phyloP scores from a whole-genome alignment of 169 alveolate genomes.

The Plasmodium sp. region DNA sequence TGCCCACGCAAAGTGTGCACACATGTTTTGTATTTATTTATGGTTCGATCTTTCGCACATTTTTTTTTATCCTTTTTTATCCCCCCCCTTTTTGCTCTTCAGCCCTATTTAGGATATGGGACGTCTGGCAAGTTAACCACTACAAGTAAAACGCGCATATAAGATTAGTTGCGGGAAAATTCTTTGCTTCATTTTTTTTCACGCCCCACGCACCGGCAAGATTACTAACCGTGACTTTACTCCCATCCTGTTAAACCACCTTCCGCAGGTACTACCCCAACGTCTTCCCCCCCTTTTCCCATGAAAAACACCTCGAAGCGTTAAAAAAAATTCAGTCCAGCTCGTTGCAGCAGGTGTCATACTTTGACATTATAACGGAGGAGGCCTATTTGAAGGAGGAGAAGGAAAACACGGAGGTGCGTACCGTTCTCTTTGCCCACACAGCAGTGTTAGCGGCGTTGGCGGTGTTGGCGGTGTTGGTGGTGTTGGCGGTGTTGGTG shows the following conservation, averaged over 20 bases:
- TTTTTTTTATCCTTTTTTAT: background rate
- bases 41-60: background rate
- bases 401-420: constrained; percentile 39
- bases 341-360: constrained; percentile 59
- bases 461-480: too few relatives aligned
- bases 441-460: background rate
- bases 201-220: background rate
- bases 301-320: constrained; percentile 65
- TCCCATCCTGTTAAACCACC: background rate
- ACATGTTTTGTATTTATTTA: background rate
- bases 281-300: constrained; percentile 50
- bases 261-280: constrained; percentile 44
- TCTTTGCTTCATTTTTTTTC: background rate
- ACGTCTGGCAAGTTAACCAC: constrained; percentile 68
- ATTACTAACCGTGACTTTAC: background rate
- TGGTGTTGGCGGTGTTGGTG: too few relatives aligned
- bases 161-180: background rate
- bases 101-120: constrained; percentile 74
- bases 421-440: background rate
- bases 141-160: constrained; percentile 30
- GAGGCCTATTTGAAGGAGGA: constrained; percentile 64
- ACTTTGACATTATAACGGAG: constrained; percentile 57
- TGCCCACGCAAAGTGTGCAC: background rate
- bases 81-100: background rate
- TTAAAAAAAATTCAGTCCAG: constrained; percentile 63